phyloP scores from a whole-genome alignment of 768 basidiomycete species.

The Russula abietina region DNA sequence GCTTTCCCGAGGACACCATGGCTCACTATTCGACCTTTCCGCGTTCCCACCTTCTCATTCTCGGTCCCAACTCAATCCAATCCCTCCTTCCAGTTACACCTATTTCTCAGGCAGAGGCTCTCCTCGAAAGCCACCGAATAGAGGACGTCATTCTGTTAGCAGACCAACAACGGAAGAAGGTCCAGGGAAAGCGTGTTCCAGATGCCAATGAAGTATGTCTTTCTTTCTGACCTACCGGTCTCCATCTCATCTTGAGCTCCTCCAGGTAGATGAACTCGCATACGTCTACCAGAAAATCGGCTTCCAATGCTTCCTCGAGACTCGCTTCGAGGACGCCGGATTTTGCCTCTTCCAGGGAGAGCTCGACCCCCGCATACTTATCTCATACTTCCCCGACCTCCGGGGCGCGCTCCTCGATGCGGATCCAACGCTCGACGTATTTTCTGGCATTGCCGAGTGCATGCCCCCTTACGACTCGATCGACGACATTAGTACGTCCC shows the following conservation, averaged over 20 bases:
- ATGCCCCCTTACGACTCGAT: conserved; percentile 65
- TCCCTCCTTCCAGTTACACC: conserved; percentile 67
- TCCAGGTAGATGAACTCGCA: conserved; percentile 59
- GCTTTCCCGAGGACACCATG: conserved; percentile 17
- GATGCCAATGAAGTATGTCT: conserved; percentile 50
- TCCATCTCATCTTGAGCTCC: background rate
- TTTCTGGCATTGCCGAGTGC: conserved; percentile 64
- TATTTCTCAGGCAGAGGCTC: conserved; percentile 62
- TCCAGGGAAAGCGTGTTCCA: conserved; percentile 46
- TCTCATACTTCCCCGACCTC: conserved; percentile 77
- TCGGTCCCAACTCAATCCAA: conserved; percentile 53
- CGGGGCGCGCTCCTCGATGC: conserved; percentile 54
- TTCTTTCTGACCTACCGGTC: background rate
- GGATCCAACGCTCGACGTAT: conserved; percentile 59
- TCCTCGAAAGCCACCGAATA: conserved; percentile 55
- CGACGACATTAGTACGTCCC: conserved; percentile 80
- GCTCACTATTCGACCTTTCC: conserved; percentile 41
- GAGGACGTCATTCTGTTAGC: conserved; percentile 59
- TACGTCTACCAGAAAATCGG: conserved; percentile 81
- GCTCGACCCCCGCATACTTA: conserved; percentile 75
- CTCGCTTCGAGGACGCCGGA: conserved; percentile 78
- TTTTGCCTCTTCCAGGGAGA: conserved; percentile 71
- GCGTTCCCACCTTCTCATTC: conserved; percentile 61
- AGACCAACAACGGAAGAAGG: conserved; percentile 53
- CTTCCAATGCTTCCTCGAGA: conserved; percentile 70